These are phyloP conservation scores for Alternaria hordeiaustralica DNA, from an alignment of 2,329 filamentous ascomycete genomes.

Conservation along the genomic window DNA sequence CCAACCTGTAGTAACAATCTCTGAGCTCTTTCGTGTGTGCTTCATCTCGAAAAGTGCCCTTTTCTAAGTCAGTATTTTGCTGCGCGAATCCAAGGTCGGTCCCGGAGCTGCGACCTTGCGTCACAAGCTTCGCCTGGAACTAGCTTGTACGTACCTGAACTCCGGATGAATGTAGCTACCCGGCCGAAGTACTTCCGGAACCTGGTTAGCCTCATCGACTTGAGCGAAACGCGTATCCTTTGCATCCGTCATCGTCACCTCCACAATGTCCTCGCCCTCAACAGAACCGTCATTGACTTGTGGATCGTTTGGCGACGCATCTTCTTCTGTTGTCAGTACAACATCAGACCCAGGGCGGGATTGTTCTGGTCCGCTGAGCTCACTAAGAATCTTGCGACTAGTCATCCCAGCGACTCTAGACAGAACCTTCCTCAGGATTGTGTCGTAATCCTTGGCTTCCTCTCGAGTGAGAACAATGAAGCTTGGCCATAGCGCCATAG, in stretches of 20 bases:
- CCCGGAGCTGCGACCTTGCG: neutral
- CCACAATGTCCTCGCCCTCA: constrained; percentile 88
- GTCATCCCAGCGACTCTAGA: constrained; percentile 78
- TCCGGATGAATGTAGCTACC: constrained; percentile 69
- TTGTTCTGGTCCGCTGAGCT: constrained; percentile 55
- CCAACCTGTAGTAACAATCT: constrained; percentile 74
- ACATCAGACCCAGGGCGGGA: constrained; percentile 69
- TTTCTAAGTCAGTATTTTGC: neutral
- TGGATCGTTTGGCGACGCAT: constrained; percentile 70
- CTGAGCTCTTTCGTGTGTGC: constrained; percentile 63
- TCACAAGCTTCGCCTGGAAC: neutral
- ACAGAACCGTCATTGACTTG: constrained; percentile 80
- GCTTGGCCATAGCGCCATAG: constrained; percentile 59
- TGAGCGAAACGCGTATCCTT: constrained; percentile 39
- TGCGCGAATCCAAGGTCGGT: neutral
- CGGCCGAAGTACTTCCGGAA: constrained; percentile 58
- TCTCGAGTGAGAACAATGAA: constrained; percentile 79
- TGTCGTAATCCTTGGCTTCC: constrained; percentile 72
- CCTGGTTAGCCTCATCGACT: constrained; percentile 27
- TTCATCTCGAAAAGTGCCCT: constrained; percentile 73
- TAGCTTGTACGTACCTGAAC: constrained; percentile 38
- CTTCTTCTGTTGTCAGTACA: constrained; percentile 67
- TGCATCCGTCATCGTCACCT: constrained; percentile 81
- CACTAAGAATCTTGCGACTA: constrained; percentile 68
- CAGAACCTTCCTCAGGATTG: constrained; percentile 80